Base-by-base conservation (phyloP, 257 asterid genomes). In the Fraxinus quadrangulata region DNA sequence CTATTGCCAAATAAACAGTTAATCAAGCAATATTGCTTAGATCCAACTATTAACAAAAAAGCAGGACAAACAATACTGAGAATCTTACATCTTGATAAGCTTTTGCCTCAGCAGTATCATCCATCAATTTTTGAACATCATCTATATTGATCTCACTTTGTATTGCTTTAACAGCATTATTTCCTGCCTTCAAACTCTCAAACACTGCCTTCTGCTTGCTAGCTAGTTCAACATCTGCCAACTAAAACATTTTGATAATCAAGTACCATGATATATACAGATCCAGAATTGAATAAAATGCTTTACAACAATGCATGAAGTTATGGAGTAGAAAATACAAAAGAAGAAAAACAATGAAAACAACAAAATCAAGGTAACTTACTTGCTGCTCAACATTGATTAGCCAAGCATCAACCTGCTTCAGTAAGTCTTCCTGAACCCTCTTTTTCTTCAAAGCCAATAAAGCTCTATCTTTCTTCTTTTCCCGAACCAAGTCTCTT, bases 201-300 rank as follows among this genome's bases (percentile, higher is more conserved):
- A 93, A 93, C 34, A 96, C 98, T 8, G 97, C 91, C 83, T 96
- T 93, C 84, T 96, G 98, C 88, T 94, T 92, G 96, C 98, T 92
- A 26, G 99, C 71, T 71, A 96, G 87, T 80, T 96, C 99, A 77
- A 96, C 95, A 84, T 93, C 99, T 85, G 98, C 96, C 90, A 96
- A 87, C 99, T 93, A 83, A 81, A 89, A 79, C 75, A 80, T 72
- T 82, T 17, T 63, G 37, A 79, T 3, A 65, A 36, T 45, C 71
- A 74, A 51, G 71, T 65, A 68, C 36, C 70, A 77, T 51, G 40
- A 33, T 2, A 51, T 36, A 73, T 54, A n/a, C 76, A 74, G 61
- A 70, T 5, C 33, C 21, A 34, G 21, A 72, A 76, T 23, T 5
- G 14, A 19, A 67, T 40, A 33, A 28, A n/a, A 70, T 1, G 33